phyloP scores from a whole-genome alignment of 176 grass and related monocot genomes.

The Oryza coarctata region DNA sequence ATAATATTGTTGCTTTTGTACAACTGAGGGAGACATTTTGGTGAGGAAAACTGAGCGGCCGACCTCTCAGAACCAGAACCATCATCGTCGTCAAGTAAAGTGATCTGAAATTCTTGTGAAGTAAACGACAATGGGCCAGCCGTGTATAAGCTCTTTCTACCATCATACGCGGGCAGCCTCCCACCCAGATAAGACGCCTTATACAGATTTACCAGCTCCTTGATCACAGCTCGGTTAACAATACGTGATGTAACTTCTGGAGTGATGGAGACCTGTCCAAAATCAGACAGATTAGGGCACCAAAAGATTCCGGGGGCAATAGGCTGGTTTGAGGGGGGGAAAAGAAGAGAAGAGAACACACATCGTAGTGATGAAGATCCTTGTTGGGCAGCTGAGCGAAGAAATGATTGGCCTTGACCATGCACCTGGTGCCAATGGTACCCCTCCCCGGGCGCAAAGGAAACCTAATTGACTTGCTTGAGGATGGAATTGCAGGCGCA shows the following conservation, averaged over 20 bases:
- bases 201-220: constrained; percentile 58
- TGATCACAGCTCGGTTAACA: constrained; percentile 59
- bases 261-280: constrained; percentile 60
- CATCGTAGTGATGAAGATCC: constrained; percentile 91
- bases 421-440: constrained; percentile 56
- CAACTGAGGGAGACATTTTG: neutral
- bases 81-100: constrained; percentile 57
- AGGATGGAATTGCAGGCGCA: constrained; percentile 33
- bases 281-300: neutral
- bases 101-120: constrained; percentile 67
- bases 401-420: constrained; percentile 93
- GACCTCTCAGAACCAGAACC: constrained; percentile 64
- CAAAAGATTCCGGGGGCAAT: neutral
- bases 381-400: constrained; percentile 74
- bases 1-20: neutral
- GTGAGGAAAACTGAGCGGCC: neutral
- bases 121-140: constrained; percentile 73
- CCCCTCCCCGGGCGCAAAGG: constrained; percentile 80
- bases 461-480: constrained; percentile 66
- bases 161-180: constrained; percentile 83
- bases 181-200: constrained; percentile 65
- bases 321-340: too few species aligned
- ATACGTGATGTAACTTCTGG: constrained; percentile 65
- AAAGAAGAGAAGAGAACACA: constrained; percentile 28
- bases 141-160: constrained; percentile 83